Evolutionary conservation across 1,284 basidiomycete genomes (phyloP), one percentile per base, ranked within the genome.

Genomic region (Heterobasidion occidentale): DNA sequence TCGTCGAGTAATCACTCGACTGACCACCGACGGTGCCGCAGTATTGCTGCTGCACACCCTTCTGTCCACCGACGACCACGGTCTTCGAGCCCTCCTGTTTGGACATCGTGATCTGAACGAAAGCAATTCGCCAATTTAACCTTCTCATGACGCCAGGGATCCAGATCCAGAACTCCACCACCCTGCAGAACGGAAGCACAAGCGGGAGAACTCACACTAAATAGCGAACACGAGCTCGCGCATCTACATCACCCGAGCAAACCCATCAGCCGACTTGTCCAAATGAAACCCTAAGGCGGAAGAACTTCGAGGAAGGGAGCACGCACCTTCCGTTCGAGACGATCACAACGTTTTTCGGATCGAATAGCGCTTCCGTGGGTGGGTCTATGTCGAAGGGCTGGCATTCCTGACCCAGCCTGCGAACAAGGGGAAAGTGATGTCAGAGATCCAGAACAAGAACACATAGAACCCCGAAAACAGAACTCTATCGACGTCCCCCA

Each of bases 21-120:
- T 84, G 79, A 0, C 81, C 82, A 7, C 82, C 83, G 36, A 84
- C 81, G 46, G 77, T 77, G 15, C 82, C 82, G 59, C 81, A 83
- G 65, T 83, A 84, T 59, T 83, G 74, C 63, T 84, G 83, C 17
- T 66, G 66, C 17, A 77, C 68, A 49, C 69, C 72, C 46, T 73
- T 65, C 60, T 76, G 75, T 34, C 82, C 82, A 27, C 81, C 82
- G 33, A 81, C 66, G 14, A 85, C 80, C 19, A 79, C 77, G 1
- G 78, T 83, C 62, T 72, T 78, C 38, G 79, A 76, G 44, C 78
- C 79, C 59, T 84, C 79, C 47, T 73, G 70, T 67, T 83, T 84
- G 2, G 76, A 69, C 80, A 85, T 82, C 27, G 80, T 78, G 61
- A 83, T 78, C 79, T 82, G 62, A 38, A 19, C 19, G 19, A 19